Conservation (phyloP, 495 filamentous ascomycete species). For the Cryomyces minteri region DNA sequence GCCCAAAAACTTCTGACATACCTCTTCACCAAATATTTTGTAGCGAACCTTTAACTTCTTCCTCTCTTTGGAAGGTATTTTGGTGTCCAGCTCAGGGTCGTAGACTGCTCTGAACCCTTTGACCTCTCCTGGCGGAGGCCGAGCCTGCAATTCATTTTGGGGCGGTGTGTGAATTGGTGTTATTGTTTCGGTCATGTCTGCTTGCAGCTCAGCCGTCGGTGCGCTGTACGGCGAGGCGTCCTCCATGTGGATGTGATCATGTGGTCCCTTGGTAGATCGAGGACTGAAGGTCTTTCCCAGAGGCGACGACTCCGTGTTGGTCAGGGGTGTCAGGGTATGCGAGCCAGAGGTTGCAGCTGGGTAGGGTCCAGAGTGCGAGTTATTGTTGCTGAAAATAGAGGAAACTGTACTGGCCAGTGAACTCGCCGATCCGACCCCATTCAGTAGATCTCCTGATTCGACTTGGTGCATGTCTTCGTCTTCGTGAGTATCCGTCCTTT, state of each 20-base stretch:
- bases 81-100: constrained; percentile 55
- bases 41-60: constrained; percentile 50
- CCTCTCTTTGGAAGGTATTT: constrained; percentile 39
- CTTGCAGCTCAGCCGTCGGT: constrained; percentile 6
- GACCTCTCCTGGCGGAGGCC: constrained; percentile 38
- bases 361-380: constrained; percentile 25
- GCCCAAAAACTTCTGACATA: too few species aligned
- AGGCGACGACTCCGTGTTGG: constrained; percentile 58
- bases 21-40: constrained; percentile 42
- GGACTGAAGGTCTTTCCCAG: constrained; percentile 38
- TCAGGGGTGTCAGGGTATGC: constrained; percentile 53
- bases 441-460: constrained; percentile 39
- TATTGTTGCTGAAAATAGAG: constrained; percentile 37
- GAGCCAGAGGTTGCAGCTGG: constrained; percentile 28
- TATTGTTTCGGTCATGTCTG: constrained; percentile 15
- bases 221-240: constrained; percentile 6
- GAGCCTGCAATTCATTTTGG: constrained; percentile 36
- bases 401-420: constrained; percentile 46
- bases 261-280: constrained; percentile 20
- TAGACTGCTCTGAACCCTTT: constrained; percentile 53
- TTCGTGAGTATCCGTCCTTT: constrained; percentile 2
- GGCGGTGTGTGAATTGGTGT: constrained; percentile 32
- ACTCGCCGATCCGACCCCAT: constrained; percentile 45
- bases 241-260: constrained; percentile 12
- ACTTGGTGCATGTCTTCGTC: constrained; percentile 37